Evolutionary conservation across 805 yeast genomes (phyloP).

Genomic region (Starmerella davenportii): DNA sequence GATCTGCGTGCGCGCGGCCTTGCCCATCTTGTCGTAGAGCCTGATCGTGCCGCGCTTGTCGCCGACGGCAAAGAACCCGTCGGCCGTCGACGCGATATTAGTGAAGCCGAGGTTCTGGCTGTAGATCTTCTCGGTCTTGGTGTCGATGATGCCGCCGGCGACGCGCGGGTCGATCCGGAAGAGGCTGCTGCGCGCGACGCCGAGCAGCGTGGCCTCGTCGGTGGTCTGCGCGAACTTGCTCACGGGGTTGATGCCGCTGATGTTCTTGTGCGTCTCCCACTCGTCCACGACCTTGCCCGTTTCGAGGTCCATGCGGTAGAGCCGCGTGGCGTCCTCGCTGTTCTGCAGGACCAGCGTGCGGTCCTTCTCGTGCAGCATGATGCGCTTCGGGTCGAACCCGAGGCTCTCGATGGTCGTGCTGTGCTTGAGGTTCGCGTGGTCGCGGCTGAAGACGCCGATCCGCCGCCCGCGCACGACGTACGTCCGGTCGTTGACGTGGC

Average conservation of each 20-base stretch:
- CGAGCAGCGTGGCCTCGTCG: constrained; percentile 55
- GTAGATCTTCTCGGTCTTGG: constrained; percentile 36
- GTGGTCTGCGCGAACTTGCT: constrained; percentile 57
- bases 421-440: constrained; percentile 33
- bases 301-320: constrained; percentile 63
- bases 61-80: constrained; percentile 62
- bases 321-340: constrained; percentile 26
- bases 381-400: constrained; percentile 36
- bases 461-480: constrained; percentile 65
- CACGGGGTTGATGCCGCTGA: constrained; percentile 46
- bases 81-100: constrained; percentile 49
- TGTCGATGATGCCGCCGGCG: constrained; percentile 31
- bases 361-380: constrained; percentile 68
- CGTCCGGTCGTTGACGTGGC: constrained; percentile 50
- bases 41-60: constrained; percentile 59
- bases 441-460: constrained; percentile 61
- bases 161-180: constrained; percentile 72
- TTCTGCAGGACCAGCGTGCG: constrained; percentile 48
- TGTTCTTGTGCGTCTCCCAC: constrained; percentile 33
- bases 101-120: constrained; percentile 35
- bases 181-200: constrained; percentile 44
- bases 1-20: constrained; percentile 55
- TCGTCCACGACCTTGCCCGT: constrained; percentile 74
- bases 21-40: constrained; percentile 54
- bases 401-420: constrained; percentile 51